Evolutionary conservation across 352 stramenopile genomes (phyloP).

Genomic region (Phytopythium ostracodes): DNA sequence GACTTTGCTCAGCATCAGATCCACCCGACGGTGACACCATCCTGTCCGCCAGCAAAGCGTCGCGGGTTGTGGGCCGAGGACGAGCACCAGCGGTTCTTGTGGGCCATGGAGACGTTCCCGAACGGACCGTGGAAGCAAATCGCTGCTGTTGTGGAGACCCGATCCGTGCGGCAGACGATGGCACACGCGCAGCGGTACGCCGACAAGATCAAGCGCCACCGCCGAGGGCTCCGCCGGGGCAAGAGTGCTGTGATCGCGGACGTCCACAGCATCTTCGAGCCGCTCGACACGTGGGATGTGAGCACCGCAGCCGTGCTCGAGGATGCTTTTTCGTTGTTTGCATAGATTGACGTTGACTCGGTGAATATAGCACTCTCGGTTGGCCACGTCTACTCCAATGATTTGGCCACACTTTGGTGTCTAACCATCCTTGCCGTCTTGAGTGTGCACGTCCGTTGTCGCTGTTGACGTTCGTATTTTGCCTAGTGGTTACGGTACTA

Average conservation of each 20-base stretch:
- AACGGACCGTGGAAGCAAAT: slow-evolving; percentile 46
- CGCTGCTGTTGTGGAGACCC: slow-evolving; percentile 38
- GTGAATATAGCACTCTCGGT: too few relatives aligned
- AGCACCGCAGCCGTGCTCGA: background rate
- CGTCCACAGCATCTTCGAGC: background rate
- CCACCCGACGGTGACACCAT: too few relatives aligned
- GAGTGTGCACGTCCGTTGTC: too few relatives aligned
- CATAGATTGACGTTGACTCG: too few relatives aligned
- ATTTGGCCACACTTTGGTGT: too few relatives aligned
- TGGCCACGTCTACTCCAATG: too few relatives aligned
- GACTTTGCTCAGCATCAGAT: too few relatives aligned
- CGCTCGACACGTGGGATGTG: background rate
- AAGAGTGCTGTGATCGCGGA: background rate
- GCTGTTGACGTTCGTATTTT: too few relatives aligned
- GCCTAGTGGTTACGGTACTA: too few relatives aligned
- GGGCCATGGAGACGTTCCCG: slow-evolving; percentile 32
- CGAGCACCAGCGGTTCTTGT: slow-evolving; percentile 41
- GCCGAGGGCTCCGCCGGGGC: slow-evolving; percentile 15
- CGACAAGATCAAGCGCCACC: slow-evolving; percentile 36
- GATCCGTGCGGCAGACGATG: slow-evolving; percentile 35
- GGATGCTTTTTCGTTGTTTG: too few relatives aligned
- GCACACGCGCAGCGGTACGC: slow-evolving; percentile 38
- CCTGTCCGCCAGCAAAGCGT: background rate
- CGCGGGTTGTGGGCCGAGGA: slow-evolving; percentile 18
- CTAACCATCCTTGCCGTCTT: too few relatives aligned